Conservation (phyloP, 1,139 yeast species). For the Saccharomycopsis hybrid region DNA sequence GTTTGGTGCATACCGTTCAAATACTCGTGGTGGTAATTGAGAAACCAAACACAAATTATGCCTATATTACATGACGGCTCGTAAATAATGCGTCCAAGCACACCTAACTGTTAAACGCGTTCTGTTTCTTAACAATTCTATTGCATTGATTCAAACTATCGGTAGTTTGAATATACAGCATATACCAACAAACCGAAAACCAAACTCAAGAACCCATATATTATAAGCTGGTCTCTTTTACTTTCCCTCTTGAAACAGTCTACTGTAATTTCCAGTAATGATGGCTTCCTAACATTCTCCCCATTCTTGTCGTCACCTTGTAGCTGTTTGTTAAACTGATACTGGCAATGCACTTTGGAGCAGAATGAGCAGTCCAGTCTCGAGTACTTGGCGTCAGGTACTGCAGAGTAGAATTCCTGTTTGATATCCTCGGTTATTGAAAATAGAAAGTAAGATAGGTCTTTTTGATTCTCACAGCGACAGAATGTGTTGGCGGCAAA, state of each 20-base stretch:
- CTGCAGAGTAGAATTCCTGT: neutral
- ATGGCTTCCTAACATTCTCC: too few relatives aligned
- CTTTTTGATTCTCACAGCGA: conserved; percentile 16
- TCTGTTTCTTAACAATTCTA: too few relatives aligned
- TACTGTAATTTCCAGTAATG: conserved; percentile 13
- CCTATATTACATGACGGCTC: too few relatives aligned
- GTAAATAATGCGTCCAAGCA: too few relatives aligned
- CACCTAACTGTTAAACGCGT: too few relatives aligned
- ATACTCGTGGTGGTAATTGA: too few relatives aligned
- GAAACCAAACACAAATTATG: too few relatives aligned
- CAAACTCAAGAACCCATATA: conserved; percentile 16
- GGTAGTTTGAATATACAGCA: too few relatives aligned
- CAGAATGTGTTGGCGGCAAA: conserved; percentile 11
- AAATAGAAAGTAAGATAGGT: conserved; percentile 15
- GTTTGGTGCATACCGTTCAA: too few relatives aligned
- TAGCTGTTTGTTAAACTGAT: neutral
- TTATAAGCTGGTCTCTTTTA: conserved; percentile 13
- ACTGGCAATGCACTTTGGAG: conserved; percentile 16
- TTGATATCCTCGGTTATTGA: conserved; percentile 4
- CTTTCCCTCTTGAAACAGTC: conserved; percentile 20
- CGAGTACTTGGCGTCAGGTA: conserved; percentile 8
- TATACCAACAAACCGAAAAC: conserved; percentile 7
- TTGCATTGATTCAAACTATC: too few relatives aligned
- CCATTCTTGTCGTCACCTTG: too few relatives aligned
- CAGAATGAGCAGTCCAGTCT: conserved; percentile 19